A percentile compares a stretch with the other conserved stretches of the same genome.
phyloP scores from a whole-genome alignment of 305 asterid genomes.

The Vinca major region DNA sequence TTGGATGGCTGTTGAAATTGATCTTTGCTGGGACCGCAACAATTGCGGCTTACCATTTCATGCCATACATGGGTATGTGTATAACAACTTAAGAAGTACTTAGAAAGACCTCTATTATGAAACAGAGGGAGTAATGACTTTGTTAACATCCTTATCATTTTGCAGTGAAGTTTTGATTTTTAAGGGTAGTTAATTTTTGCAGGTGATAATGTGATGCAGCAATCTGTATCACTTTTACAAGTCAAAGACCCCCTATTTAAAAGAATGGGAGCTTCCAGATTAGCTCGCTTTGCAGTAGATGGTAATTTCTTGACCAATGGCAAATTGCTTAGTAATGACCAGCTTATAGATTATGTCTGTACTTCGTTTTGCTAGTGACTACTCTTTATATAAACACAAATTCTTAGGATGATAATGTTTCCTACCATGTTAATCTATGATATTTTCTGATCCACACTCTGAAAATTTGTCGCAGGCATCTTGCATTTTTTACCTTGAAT shows the following conservation, averaged over 20 bases:
- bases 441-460: neutral
- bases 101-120: too few species aligned
- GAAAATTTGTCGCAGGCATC: neutral
- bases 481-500: neutral
- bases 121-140: neutral
- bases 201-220: conserved; percentile 85
- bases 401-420: neutral
- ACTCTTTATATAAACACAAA: neutral
- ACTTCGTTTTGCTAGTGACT: neutral
- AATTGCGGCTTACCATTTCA: conserved; percentile 59
- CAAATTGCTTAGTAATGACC: conserved; percentile 9
- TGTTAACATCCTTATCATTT: conserved; percentile 1
- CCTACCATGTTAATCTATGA: neutral
- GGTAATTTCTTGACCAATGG: conserved; percentile 36
- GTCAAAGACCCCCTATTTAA: conserved; percentile 92
- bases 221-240: conserved; percentile 68
- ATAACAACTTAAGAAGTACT: neutral
- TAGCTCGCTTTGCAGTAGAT: conserved; percentile 82
- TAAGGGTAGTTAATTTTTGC: conserved; percentile 12
- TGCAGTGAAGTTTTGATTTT: conserved; percentile 5
- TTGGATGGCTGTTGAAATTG: conserved; percentile 78
- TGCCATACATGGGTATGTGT: conserved; percentile 85
- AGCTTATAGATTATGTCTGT: neutral
- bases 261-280: conserved; percentile 95
- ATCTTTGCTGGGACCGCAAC: conserved; percentile 77